phyloP scores from a whole-genome alignment of 768 basidiomycete genomes.

The Rhizopogon vinicolor region DNA sequence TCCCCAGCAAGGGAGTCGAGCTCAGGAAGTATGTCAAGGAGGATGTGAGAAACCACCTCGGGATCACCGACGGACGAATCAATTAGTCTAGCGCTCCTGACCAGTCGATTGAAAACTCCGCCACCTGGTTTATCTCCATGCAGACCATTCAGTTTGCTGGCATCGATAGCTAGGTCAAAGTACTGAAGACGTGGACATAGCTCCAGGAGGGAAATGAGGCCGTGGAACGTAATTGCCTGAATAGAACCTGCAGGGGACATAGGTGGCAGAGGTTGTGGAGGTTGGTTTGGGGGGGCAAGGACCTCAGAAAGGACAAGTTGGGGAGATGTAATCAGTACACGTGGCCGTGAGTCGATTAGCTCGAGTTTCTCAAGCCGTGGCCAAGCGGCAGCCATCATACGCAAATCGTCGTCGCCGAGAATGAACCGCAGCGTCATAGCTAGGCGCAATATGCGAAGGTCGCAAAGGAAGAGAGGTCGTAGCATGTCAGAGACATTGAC shows the following conservation, averaged over 20 bases:
- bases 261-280: background rate
- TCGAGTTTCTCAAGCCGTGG: background rate
- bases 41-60: background rate
- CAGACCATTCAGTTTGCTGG: slow-evolving; percentile 1
- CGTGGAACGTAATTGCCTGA: background rate
- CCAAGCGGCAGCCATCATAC: background rate
- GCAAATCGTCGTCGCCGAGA: background rate
- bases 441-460: background rate
- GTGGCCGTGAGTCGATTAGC: background rate
- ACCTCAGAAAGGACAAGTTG: too few species aligned
- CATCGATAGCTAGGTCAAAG: background rate
- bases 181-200: slow-evolving; percentile 1
- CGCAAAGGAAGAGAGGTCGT: background rate
- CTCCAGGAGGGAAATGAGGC: background rate
- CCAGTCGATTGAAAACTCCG: background rate
- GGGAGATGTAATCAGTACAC: background rate
- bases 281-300: background rate
- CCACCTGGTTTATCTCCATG: background rate
- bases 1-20: background rate
- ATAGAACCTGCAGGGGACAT: background rate
- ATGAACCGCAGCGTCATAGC: background rate
- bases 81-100: background rate
- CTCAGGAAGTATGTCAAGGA: slow-evolving; percentile 1
- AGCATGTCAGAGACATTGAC: background rate
- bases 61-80: background rate